Conservation (phyloP, 2,329 filamentous ascomycete genomes). For the Aureobasidium sp. region DNA sequence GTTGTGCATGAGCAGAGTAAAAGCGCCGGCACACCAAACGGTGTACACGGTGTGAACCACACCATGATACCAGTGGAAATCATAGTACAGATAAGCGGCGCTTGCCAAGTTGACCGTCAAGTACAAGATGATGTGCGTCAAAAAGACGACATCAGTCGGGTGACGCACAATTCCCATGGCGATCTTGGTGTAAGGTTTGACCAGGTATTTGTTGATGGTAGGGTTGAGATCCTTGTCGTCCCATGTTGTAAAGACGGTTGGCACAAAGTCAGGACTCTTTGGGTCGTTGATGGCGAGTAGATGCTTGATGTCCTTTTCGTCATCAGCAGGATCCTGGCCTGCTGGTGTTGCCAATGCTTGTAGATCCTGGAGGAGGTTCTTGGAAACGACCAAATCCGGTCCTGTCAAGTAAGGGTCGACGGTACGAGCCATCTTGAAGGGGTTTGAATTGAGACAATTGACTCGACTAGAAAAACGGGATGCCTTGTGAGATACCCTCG, state of each 20-base stretch:
- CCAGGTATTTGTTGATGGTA: conserved; percentile 39
- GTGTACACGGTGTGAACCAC: conserved; percentile 58
- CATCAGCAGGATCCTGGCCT: conserved; percentile 11
- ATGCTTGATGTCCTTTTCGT: conserved; percentile 31
- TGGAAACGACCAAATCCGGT: conserved; percentile 31
- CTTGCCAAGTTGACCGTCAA: conserved; percentile 61
- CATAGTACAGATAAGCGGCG: conserved; percentile 54
- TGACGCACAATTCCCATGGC: conserved; percentile 52
- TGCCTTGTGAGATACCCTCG: background rate
- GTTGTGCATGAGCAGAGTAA: conserved; percentile 76
- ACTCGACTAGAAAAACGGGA: background rate
- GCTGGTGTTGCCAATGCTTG: conserved; percentile 4
- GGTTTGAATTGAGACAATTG: too few relatives aligned
- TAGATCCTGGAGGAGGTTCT: conserved; percentile 29
- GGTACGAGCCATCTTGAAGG: conserved; percentile 11
- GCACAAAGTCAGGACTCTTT: conserved; percentile 40
- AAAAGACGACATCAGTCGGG: conserved; percentile 66
- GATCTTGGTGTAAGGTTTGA: conserved; percentile 52
- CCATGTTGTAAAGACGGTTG: conserved; percentile 47
- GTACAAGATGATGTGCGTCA: conserved; percentile 69
- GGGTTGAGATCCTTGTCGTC: conserved; percentile 40
- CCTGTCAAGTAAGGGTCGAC: conserved; percentile 29
- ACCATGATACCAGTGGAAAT: conserved; percentile 61
- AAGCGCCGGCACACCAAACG: conserved; percentile 60
- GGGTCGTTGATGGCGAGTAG: conserved; percentile 44